phyloP scores from a whole-genome alignment of 139 green algal genomes.

The Micractinium sp. region DNA sequence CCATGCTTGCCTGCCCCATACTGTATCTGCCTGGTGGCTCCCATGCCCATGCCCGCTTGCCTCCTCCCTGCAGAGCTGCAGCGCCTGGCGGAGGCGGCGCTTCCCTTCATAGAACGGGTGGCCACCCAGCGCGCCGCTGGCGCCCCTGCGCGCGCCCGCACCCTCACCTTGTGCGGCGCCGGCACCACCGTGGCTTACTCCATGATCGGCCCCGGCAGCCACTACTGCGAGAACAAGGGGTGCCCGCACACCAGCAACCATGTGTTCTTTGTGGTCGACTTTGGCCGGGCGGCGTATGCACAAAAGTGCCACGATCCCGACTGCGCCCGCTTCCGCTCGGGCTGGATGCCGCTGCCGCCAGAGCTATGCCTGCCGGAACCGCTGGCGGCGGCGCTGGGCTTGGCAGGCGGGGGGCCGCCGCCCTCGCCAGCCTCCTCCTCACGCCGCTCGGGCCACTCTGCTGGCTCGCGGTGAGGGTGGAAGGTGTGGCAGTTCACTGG shows the following conservation, averaged over 20 bases:
- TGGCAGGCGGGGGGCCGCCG: background rate
- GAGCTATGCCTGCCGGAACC: slow-evolving; percentile 6
- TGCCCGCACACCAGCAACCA: slow-evolving; percentile 75
- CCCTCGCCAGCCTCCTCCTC: background rate
- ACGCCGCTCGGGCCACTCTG: background rate
- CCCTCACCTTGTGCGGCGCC: slow-evolving; percentile 71
- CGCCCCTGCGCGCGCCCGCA: slow-evolving; percentile 62
- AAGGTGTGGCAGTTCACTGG: no score
- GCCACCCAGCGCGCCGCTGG: slow-evolving; percentile 52
- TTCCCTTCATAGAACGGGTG: slow-evolving; percentile 68
- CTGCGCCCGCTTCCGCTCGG: slow-evolving; percentile 59
- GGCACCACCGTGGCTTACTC: slow-evolving; percentile 70
- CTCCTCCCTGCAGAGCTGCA: slow-evolving; percentile 36
- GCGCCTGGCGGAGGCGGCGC: slow-evolving; percentile 47
- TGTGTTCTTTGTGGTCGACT: slow-evolving; percentile 75
- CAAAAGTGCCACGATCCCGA: slow-evolving; percentile 88
- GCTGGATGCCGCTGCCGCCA: slow-evolving; percentile 50
- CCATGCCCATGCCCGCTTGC: background rate
- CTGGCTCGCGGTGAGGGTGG: no score
- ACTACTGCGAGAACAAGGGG: slow-evolving; percentile 74
- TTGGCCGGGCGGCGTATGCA: slow-evolving; percentile 51
- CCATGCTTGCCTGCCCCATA: background rate
- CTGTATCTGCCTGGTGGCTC: background rate
- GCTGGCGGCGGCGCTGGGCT: background rate
- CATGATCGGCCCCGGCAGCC: slow-evolving; percentile 78